phyloP scores from a whole-genome alignment of 2,329 filamentous ascomycete species.

The Grosmannia serpens region DNA sequence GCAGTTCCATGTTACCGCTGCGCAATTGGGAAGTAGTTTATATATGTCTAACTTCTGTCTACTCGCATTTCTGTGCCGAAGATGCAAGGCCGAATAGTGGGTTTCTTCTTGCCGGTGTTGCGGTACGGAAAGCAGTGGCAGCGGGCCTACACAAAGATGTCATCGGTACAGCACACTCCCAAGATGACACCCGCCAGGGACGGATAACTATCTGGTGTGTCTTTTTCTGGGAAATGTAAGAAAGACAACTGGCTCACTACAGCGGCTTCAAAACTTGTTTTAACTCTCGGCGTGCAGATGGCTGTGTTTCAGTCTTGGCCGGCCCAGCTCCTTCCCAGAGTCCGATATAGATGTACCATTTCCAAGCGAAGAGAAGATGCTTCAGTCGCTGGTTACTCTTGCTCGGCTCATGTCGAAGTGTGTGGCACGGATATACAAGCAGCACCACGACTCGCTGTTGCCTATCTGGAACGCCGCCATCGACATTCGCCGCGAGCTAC shows the following conservation, averaged over 20 bases:
- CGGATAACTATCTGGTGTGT: slow-evolving; percentile 10
- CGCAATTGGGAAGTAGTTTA: neutral
- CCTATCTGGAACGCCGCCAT: slow-evolving; percentile 12
- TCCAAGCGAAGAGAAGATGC: slow-evolving; percentile 9
- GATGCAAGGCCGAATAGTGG: slow-evolving; percentile 10
- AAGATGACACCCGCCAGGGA: slow-evolving; percentile 7
- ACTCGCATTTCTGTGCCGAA: slow-evolving; percentile 9
- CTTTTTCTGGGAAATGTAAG: slow-evolving; percentile 12
- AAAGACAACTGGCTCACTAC: neutral
- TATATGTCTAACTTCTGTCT: neutral
- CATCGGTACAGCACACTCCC: neutral
- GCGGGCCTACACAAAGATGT: slow-evolving; percentile 12
- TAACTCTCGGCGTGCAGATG: slow-evolving; percentile 1
- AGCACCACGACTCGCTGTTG: slow-evolving; percentile 11
- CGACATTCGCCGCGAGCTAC: slow-evolving; percentile 9
- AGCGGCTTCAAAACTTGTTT: neutral
- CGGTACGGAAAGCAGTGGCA: slow-evolving; percentile 11
- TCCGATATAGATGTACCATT: slow-evolving; percentile 11
- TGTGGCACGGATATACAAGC: slow-evolving; percentile 8
- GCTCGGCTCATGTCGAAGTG: slow-evolving; percentile 11
- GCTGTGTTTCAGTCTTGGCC: slow-evolving; percentile 11
- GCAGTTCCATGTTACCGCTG: too few relatives aligned
- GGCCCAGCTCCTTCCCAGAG: slow-evolving; percentile 11
- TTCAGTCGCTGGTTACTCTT: slow-evolving; percentile 7
- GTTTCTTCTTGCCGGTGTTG: slow-evolving; percentile 6